These are phyloP conservation scores for Phytophthora uliginosa DNA, from an alignment of 352 stramenopile species.

Conservation along the genomic window DNA sequence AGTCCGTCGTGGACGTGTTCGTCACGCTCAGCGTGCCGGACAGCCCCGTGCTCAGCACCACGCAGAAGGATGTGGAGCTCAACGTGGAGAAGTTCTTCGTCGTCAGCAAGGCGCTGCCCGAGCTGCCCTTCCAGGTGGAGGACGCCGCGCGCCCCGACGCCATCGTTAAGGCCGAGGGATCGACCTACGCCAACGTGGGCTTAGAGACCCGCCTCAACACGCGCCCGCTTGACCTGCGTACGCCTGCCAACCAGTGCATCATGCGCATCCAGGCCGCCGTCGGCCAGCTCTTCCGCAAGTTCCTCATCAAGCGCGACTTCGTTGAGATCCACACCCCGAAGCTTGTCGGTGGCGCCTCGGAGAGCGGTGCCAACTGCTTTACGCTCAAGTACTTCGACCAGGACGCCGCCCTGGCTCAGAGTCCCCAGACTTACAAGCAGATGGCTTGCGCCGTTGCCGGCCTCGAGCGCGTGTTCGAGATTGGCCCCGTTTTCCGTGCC, in stretches of 20 bases:
- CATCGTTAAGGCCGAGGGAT: slow-evolving; percentile 84
- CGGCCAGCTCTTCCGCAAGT: slow-evolving; percentile 98
- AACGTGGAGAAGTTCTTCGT: slow-evolving; percentile 96
- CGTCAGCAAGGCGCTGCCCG: slow-evolving; percentile 94
- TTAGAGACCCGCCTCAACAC: slow-evolving; percentile 97
- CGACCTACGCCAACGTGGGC: slow-evolving; percentile 88
- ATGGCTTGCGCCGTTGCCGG: slow-evolving; percentile 98
- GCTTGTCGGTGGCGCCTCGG: slow-evolving; percentile 96
- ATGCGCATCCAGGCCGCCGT: slow-evolving; percentile 98
- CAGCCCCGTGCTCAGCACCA: slow-evolving; percentile 94
- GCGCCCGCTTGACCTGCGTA: slow-evolving; percentile 97
- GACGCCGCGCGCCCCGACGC: slow-evolving; percentile 94
- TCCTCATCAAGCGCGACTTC: slow-evolving; percentile 96
- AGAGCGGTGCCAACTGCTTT: slow-evolving; percentile 99
- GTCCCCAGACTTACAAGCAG: slow-evolving; percentile 99
- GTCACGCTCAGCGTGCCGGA: slow-evolving; percentile 92
- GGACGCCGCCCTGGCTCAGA: slow-evolving; percentile 96
- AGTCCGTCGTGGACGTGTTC: slow-evolving; percentile 98
- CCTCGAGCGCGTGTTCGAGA: slow-evolving; percentile 99
- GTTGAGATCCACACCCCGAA: slow-evolving; percentile 99
- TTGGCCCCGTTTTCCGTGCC: slow-evolving; percentile 99
- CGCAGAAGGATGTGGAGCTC: slow-evolving; percentile 96
- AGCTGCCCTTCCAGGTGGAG: slow-evolving; percentile 96
- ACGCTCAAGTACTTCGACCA: slow-evolving; percentile 99
- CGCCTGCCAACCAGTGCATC: slow-evolving; percentile 98